Evolutionary conservation across 352 stramenopile species (phyloP), one percentile per base, ranked within the genome.

Genomic region (Globisporangium irregulare): DNA sequence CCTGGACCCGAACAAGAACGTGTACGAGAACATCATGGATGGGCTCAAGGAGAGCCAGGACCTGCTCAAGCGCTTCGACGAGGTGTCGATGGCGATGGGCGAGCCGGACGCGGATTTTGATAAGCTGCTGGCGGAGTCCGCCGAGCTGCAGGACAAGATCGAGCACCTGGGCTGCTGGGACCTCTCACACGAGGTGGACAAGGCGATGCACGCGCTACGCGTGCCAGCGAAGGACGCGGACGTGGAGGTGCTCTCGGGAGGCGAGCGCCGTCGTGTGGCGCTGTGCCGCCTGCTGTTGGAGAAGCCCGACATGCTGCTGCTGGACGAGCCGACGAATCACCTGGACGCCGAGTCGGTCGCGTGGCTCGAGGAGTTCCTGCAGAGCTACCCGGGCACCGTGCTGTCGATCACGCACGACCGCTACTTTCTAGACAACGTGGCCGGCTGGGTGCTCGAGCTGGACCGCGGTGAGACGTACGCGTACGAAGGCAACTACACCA

Each of bases 251-350:
- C 68, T 98, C 18, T 98, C 97, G 14, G 86, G 84, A 24, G 97
- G 97, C 15, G 95, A 99, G 78, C 95, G 97, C 46, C 96, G 94
- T 72, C 91, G 97, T 63, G 98, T 99, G 9, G 93, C 95, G 57
- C 86, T 99, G 32, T 98, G 94, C 29, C 88, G 96, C 57, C 71
- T 99, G 62, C 75, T 99, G 55, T 77, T 99, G 2, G 97, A 97
- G 69, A 94, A 99, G 71, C 97, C 98, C 7, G 95, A 98, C 62
- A 90, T 99, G 68, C 79, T 99, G 61, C 79, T 99, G 54, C 78
- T 99, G 56, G 98, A 99, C 71, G 98, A 99, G 72, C 98, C 98
- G 20, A 98, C 92, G 15, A 99, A 99, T 86, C 97, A 99, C 77
- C 86, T 99, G 71, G 97, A 99, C 79, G 93, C 94, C 15, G 95